These are phyloP conservation scores for Coprinopsis strossmayeri DNA, from an alignment of 768 basidiomycete genomes.

Conservation along the genomic window DNA sequence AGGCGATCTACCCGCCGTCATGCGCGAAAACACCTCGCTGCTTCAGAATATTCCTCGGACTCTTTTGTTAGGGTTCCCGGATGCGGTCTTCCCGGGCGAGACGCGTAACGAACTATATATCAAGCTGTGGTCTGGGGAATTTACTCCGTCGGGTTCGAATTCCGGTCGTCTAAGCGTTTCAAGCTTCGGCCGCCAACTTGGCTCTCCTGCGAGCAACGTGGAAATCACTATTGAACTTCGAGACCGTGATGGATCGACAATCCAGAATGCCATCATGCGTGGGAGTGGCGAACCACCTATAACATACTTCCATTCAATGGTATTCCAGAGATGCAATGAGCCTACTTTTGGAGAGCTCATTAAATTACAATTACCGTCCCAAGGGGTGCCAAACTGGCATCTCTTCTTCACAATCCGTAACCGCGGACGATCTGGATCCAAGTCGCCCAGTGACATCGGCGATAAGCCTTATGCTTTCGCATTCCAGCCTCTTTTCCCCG, in stretches of 20 bases:
- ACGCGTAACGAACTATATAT: conserved; percentile 93
- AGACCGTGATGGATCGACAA: conserved; percentile 56
- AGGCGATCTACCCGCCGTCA: conserved; percentile 69
- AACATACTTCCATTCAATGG: conserved; percentile 82
- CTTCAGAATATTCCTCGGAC: conserved; percentile 79
- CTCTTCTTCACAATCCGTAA: conserved; percentile 93
- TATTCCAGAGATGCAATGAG: conserved; percentile 80
- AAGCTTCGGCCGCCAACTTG: conserved; percentile 54
- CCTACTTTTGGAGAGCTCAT: conserved; percentile 93
- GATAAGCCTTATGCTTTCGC: conserved; percentile 90
- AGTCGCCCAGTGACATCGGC: conserved; percentile 30
- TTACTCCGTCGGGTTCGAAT: conserved; percentile 46
- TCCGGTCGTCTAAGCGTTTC: conserved; percentile 53
- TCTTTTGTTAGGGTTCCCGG: conserved; percentile 86
- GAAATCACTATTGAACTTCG: conserved; percentile 91
- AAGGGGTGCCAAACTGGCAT: conserved; percentile 74
- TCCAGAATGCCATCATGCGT: conserved; percentile 71
- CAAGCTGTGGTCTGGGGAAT: conserved; percentile 94
- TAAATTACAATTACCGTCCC: conserved; percentile 72
- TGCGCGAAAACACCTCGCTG: conserved; percentile 78
- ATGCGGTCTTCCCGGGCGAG: conserved; percentile 91
- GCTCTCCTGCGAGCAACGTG: conserved; percentile 56
- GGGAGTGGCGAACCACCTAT: conserved; percentile 83
- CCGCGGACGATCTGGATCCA: conserved; percentile 36
- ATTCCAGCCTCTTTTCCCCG: conserved; percentile 81